Evolutionary conservation across 495 filamentous ascomycete genomes (phyloP), one percentile per base, ranked within the genome.

Genomic region (Lineolata rhizophorae): DNA sequence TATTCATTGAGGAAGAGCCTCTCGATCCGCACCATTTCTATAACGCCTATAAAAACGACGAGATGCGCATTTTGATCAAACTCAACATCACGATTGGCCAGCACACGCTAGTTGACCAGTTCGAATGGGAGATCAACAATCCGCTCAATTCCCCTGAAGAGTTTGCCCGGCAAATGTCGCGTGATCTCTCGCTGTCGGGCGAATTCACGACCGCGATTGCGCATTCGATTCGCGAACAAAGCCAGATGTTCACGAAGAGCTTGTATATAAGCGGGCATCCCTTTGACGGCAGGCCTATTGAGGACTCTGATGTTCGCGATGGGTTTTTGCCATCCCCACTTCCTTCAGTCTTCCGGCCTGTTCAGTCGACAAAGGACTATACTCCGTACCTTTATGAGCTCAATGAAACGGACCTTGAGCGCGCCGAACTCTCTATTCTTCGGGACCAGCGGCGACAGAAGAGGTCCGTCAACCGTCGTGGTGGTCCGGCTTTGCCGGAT

Each of bases 101-200:
- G 38, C 79, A 91, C 49, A 94, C 84, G 1, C 61, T 97, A 17
- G 72, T 93, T 15, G 87, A 97, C 44, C 90, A 97, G 48, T 95
- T 97, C 32, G 87, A 97, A 53, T 97, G 87, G 87, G 87, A 95
- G 45, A 81, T 95, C 46, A 95, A 95, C 49, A 85, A 94, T 44
- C 72, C 82, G 0, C 58, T 70, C 38, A 95, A 97, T 52, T 85
- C 72, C 0, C 83, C 87, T 0, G 87, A 97, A 51, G 76, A 90
- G 34, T 97, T 97, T 50, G 90, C 87, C 10, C 57, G 68, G 28
- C 70, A 71, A 39, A 85, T 95, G 77, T 71, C 84, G 1, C 64
- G 69, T 27, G 87, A 97, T 35, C 62, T 95, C n/a, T 82, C 80
- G 2, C 65, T 97, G 20, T 79, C 79, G 14, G 87, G 87, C 22